Evolutionary conservation across 2,329 filamentous ascomycete genomes (phyloP).

Genomic region (Diplocarpon mali): DNA sequence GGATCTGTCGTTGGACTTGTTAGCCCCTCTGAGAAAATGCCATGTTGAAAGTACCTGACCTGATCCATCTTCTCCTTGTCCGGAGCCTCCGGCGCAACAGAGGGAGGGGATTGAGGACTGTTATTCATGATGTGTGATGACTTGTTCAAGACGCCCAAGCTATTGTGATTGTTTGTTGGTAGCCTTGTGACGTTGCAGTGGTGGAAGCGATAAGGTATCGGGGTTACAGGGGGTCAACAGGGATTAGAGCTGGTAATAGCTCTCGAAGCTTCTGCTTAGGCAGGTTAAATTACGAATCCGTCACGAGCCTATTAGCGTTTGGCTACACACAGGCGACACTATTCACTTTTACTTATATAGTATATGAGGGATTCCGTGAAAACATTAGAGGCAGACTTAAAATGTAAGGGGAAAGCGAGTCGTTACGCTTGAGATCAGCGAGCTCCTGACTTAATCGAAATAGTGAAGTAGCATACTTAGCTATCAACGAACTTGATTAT

Average conservation of each 20-base stretch:
- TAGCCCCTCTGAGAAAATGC: slow-evolving; percentile 6
- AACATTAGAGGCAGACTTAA: too few relatives aligned
- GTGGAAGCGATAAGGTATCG: slow-evolving; percentile 8
- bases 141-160: not conserved
- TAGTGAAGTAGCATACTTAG: not conserved
- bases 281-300: too few relatives aligned
- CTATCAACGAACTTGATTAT: not conserved
- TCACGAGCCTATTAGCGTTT: too few relatives aligned
- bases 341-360: too few relatives aligned
- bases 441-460: not conserved
- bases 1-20: slow-evolving; percentile 14
- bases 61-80: slow-evolving; percentile 49
- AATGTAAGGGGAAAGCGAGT: too few relatives aligned
- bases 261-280: not conserved
- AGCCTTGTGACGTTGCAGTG: slow-evolving; percentile 10
- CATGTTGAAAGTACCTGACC: slow-evolving; percentile 25
- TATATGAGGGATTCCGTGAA: too few relatives aligned
- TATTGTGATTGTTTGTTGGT: not conserved
- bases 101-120: slow-evolving; percentile 13
- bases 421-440: not conserved
- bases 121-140: slow-evolving; percentile 20
- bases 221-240: not conserved
- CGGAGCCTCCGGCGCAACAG: slow-evolving; percentile 35
- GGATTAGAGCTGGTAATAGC: not conserved
- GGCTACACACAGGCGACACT: too few relatives aligned